A percentile compares a stretch with the other conserved stretches of the same genome.
phyloP scores from a whole-genome alignment of 73 alveolate genomes.

The Blepharisma japonicum region DNA sequence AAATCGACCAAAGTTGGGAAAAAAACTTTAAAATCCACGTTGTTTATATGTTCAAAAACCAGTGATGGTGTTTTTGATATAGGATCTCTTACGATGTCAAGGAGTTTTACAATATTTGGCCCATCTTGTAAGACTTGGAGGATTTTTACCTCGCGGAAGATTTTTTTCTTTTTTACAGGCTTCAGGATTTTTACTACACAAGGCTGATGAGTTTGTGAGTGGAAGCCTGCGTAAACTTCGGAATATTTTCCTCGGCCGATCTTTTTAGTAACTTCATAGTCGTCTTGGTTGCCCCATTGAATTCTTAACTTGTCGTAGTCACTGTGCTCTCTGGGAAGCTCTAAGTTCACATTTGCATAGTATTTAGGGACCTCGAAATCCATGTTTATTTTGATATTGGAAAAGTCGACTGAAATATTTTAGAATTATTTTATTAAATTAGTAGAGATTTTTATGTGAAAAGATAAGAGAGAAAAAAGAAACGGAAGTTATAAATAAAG shows the following conservation, averaged over 20 bases:
- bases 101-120: slow-evolving; percentile 86
- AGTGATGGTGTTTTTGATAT: slow-evolving; percentile 89
- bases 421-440: too few species aligned
- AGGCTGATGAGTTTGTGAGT: slow-evolving; percentile 65
- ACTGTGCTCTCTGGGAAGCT: slow-evolving; percentile 78
- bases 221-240: slow-evolving; percentile 88
- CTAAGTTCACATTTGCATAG: slow-evolving; percentile 47
- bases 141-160: slow-evolving; percentile 92
- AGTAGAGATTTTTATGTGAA: too few species aligned
- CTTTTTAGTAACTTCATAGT: slow-evolving; percentile 84
- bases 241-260: slow-evolving; percentile 98
- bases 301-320: slow-evolving; percentile 67
- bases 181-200: slow-evolving; percentile 90
- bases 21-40: slow-evolving; percentile 82
- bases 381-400: background rate
- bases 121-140: slow-evolving; percentile 91
- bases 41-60: slow-evolving; percentile 86
- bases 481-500: too few species aligned
- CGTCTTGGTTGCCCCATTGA: slow-evolving; percentile 77
- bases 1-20: slow-evolving; percentile 86
- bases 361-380: slow-evolving; percentile 17
- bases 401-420: too few species aligned
- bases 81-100: slow-evolving; percentile 96
- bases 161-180: slow-evolving; percentile 96
- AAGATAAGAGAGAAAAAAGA: too few species aligned